Base-by-base conservation (phyloP, 2,329 filamentous ascomycete genomes). In the Bipolaris bicolor region DNA sequence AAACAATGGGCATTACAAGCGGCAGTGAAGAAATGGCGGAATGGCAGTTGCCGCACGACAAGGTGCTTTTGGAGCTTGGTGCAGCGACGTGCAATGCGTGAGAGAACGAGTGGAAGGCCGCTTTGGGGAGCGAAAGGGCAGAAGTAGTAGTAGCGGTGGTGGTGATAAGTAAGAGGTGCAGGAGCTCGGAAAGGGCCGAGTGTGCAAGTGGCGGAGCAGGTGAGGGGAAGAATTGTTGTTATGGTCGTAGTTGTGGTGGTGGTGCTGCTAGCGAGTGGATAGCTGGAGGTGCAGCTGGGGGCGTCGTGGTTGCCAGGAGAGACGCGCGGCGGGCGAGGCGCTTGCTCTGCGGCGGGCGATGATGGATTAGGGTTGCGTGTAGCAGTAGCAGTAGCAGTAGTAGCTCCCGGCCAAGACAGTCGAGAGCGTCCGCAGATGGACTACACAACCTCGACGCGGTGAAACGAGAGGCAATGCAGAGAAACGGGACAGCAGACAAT, bases 1-100 rank as follows among this genome's bases (percentile, higher is more conserved):
- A 76, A 75, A 75, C 74, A 76, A 75, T 75, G 73, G 61, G 67
- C 74, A 76, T 76, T 71, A 76, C 68, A 70, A 69, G 63, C 70
- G 69, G 58, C 60, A 62, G 61, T 44, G 57, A 55, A 39, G 50
- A 53, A 68, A 69, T 69, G 66, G 62, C 64, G 44, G 56, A 58
- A 56, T 48, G 60, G 40, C 45, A 51, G 50, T 56, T 58, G 68
- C 57, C 49, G 65, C 61, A 47, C 37, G 37, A 54, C 52, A 54
- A 48, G 37, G 51, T 40, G 47, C 55, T 48, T 31, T 13, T 31
- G 52, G 18, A 34, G 33, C 34, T n/a, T 45, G 56, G 22, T 57
- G 64, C 61, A 55, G 46, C 22, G 55, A 43, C 34, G 54, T 52
- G 66, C 62, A 63, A 16, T 37, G 61, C 56, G 45, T 47, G 33